Percentiles rank a stretch among this genome's conserved stretches.
These are phyloP conservation scores for Fusarium pseudocircinatum DNA, from an alignment of 2,329 filamentous ascomycete species.

Conservation along the genomic window DNA sequence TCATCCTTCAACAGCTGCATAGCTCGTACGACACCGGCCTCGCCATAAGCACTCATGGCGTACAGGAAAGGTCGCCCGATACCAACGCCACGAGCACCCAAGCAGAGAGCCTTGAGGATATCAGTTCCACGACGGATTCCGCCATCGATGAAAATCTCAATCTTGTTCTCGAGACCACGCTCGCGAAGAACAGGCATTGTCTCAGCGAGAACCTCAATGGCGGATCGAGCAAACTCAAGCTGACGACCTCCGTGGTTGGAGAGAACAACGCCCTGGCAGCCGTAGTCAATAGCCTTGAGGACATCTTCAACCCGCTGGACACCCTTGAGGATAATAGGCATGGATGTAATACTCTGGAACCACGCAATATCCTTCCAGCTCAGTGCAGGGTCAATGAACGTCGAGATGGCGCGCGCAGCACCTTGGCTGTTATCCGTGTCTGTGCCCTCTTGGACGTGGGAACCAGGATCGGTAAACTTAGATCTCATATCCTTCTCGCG, in stretches of 20 bases:
- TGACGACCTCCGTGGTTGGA: constrained; percentile 97
- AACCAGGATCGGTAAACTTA: constrained; percentile 87
- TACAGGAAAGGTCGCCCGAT: constrained; percentile 96
- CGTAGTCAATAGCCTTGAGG: constrained; percentile 81
- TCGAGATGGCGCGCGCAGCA: constrained; percentile 92
- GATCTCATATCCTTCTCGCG: constrained; percentile 97
- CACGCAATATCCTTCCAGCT: constrained; percentile 95
- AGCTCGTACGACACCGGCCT: constrained; percentile 86
- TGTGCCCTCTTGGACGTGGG: constrained; percentile 81
- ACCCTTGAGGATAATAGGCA: constrained; percentile 97
- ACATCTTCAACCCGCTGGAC: constrained; percentile 97
- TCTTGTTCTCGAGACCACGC: constrained; percentile 75
- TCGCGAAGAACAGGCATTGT: constrained; percentile 87
- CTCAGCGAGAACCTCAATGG: constrained; percentile 90
- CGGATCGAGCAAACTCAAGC: constrained; percentile 89
- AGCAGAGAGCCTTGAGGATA: constrained; percentile 92
- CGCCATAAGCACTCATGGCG: constrained; percentile 92
- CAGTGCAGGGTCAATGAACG: constrained; percentile 94
- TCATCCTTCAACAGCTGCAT: constrained; percentile 95
- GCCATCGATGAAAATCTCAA: constrained; percentile 92
- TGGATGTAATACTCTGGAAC: constrained; percentile 89
- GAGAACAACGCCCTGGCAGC: constrained; percentile 89
- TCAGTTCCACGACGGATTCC: constrained; percentile 91
- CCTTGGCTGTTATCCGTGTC: constrained; percentile 88
- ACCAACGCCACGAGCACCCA: constrained; percentile 91